phyloP scores from a whole-genome alignment of 805 yeast species.

The Monosporozyma unispora region DNA sequence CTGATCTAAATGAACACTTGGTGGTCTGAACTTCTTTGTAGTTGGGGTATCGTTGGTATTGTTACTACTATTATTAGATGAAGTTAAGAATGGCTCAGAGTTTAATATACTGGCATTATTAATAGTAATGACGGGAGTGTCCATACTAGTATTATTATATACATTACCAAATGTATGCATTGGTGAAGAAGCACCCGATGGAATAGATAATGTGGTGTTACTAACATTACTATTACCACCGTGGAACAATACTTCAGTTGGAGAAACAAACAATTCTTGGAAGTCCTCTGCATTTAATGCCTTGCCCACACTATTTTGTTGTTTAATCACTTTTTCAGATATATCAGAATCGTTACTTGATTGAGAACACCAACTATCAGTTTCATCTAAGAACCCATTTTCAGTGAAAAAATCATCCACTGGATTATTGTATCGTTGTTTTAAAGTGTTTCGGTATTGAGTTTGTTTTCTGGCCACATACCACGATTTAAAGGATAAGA shows the following conservation, averaged over 20 bases:
- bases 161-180: background rate
- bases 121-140: background rate
- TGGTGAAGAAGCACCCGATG: background rate
- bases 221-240: slow-evolving; percentile 3
- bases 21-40: slow-evolving; percentile 32
- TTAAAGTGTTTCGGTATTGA: background rate
- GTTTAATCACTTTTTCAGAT: slow-evolving; percentile 3
- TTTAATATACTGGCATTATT: background rate
- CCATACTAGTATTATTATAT: background rate
- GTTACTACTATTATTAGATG: background rate
- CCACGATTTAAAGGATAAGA: slow-evolving; percentile 21
- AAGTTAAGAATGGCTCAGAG: background rate
- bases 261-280: background rate
- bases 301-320: slow-evolving; percentile 12
- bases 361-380: slow-evolving; percentile 1
- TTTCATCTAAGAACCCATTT: slow-evolving; percentile 16
- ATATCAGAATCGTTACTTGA: slow-evolving; percentile 1
- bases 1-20: slow-evolving; percentile 42
- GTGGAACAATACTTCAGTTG: background rate
- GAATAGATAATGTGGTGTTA: background rate
- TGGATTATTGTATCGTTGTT: slow-evolving; percentile 4
- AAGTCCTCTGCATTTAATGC: slow-evolving; percentile 11
- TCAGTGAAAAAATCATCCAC: background rate
- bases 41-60: background rate
- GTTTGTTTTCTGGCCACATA: slow-evolving; percentile 15